phyloP scores from a whole-genome alignment of 2,329 filamentous ascomycete species.

The Talaromyces sp. region DNA sequence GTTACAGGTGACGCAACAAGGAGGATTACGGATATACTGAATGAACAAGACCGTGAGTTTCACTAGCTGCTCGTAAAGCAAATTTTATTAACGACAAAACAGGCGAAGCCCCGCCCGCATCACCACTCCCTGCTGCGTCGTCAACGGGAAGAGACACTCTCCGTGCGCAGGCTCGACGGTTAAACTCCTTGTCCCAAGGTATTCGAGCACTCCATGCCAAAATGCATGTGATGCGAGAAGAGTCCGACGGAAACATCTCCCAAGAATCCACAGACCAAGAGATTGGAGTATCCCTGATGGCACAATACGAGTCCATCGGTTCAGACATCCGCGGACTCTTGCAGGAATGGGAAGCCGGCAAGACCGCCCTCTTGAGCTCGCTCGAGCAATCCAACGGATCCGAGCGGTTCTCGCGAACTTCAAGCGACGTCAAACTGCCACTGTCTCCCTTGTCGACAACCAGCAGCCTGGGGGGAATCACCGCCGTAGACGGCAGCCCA shows the following conservation, averaged over 20 bases:
- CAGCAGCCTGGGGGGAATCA: slow-evolving; percentile 41
- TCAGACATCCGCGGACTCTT: slow-evolving; percentile 75
- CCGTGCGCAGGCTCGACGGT: slow-evolving; percentile 79
- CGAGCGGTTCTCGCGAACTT: slow-evolving; percentile 7
- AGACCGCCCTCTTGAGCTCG: slow-evolving; percentile 71
- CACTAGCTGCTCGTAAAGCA: slow-evolving; percentile 6
- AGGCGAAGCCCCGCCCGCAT: slow-evolving; percentile 43
- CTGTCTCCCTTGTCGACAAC: slow-evolving; percentile 42
- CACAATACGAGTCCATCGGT: slow-evolving; percentile 93
- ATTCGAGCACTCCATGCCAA: slow-evolving; percentile 92
- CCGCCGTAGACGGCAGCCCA: slow-evolving; percentile 52
- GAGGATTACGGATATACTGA: slow-evolving; percentile 63
- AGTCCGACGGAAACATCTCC: slow-evolving; percentile 75
- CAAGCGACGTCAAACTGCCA: slow-evolving; percentile 37
- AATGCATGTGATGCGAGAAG: slow-evolving; percentile 83
- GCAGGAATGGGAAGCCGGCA: slow-evolving; percentile 82
- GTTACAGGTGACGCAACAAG: slow-evolving; percentile 59
- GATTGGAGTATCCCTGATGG: slow-evolving; percentile 70
- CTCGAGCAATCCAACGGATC: slow-evolving; percentile 71
- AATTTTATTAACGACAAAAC: background rate
- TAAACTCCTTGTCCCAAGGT: slow-evolving; percentile 81
- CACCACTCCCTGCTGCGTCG: slow-evolving; percentile 59
- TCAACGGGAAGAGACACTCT: slow-evolving; percentile 71
- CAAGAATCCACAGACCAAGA: slow-evolving; percentile 63
- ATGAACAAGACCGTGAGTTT: slow-evolving; percentile 70